These are phyloP conservation scores for Sextonia rubra DNA, from an alignment of 164 flowering plant genomes.

Conservation along the genomic window DNA sequence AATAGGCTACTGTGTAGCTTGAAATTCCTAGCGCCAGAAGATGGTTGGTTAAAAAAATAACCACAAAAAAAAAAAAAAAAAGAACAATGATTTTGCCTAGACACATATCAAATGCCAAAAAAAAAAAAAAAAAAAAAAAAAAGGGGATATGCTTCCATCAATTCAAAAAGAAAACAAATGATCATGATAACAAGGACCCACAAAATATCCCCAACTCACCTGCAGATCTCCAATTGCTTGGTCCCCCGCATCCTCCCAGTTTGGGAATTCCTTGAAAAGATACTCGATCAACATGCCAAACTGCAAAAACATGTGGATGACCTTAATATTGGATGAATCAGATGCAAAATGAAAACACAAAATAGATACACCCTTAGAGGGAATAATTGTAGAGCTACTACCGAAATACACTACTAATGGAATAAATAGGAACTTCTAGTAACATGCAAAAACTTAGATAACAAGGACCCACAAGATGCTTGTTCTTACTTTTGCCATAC, in stretches of 20 bases:
- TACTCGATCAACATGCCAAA: constrained; percentile 96
- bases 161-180: too few species aligned
- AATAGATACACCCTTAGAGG: not conserved
- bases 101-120: not conserved
- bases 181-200: not conserved
- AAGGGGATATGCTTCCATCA: too few species aligned
- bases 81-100: too few species aligned
- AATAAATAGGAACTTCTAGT: not conserved
- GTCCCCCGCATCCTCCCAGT: constrained; percentile 59
- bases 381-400: not conserved
- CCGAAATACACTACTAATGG: not conserved
- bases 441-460: not conserved
- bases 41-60: not conserved
- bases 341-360: not conserved
- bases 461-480: not conserved
- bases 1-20: not conserved
- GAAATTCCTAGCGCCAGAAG: not conserved
- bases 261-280: constrained; percentile 74
- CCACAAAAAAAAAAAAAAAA: too few species aligned
- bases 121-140: not conserved
- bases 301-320: constrained; percentile 38
- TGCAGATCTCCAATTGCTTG: constrained; percentile 86
- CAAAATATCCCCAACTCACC: constrained; percentile 37
- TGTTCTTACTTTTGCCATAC: too few species aligned
- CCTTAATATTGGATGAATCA: not conserved